Conservation (phyloP, 805 yeast species). For the Saccharomycodes ludwigii region DNA sequence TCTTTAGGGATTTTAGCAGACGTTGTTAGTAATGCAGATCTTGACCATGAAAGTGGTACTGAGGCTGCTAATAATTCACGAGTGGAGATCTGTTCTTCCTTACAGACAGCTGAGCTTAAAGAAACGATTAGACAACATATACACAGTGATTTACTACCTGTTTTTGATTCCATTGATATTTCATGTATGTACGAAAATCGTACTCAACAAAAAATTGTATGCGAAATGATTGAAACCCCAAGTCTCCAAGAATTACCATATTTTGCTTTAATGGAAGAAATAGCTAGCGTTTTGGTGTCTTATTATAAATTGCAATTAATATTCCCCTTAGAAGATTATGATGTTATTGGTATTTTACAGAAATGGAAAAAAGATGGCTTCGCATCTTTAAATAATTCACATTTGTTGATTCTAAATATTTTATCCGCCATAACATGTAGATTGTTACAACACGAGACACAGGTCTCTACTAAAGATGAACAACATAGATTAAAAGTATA, state of each 20-base stretch:
- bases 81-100: background rate
- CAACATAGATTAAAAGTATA: background rate
- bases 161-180: constrained; percentile 4
- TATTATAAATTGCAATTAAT: background rate
- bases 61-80: too few species aligned
- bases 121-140: background rate
- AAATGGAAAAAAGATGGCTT: constrained; percentile 6
- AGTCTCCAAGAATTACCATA: constrained; percentile 1
- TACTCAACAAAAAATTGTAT: constrained; percentile 1
- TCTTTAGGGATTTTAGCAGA: background rate
- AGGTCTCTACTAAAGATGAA: too few species aligned
- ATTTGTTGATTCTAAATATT: constrained; percentile 3
- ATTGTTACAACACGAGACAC: too few species aligned
- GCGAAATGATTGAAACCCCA: constrained; percentile 1
- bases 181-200: constrained; percentile 1
- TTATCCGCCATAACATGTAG: constrained; percentile 3
- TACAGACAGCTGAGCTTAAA: background rate
- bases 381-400: constrained; percentile 4
- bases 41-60: too few species aligned
- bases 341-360: constrained; percentile 4
- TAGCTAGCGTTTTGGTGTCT: constrained; percentile 1
- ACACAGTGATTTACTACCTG: background rate
- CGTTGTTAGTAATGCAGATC: background rate
- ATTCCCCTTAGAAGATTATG: constrained; percentile 4
- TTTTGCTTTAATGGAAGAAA: constrained; percentile 2